A percentile compares a stretch with the other conserved stretches of the same genome.
These are phyloP conservation scores for Fistulifera pelliculosa DNA, from an alignment of 108 stramenopile species.

Conservation along the genomic window DNA sequence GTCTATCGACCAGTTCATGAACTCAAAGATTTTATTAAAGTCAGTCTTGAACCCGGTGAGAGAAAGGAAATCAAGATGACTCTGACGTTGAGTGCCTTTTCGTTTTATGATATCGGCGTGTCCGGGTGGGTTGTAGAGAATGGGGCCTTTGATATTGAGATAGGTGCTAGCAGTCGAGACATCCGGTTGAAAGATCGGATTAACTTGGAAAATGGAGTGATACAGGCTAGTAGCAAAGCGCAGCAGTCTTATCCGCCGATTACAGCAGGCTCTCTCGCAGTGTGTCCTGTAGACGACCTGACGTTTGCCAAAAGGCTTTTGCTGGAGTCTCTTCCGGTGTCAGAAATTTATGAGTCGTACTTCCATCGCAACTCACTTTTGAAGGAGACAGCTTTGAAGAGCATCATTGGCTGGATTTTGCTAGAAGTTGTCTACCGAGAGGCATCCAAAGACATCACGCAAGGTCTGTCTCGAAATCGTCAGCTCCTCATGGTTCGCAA, in stretches of 20 bases:
- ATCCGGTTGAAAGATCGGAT: slow-evolving; percentile 24
- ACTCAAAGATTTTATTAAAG: slow-evolving; percentile 29
- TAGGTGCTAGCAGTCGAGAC: slow-evolving; percentile 35
- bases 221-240: slow-evolving; percentile 9
- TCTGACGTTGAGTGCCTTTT: slow-evolving; percentile 19
- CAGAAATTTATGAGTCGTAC: background rate
- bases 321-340: background rate
- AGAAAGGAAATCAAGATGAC: slow-evolving; percentile 5
- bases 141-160: slow-evolving; percentile 28
- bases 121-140: slow-evolving; percentile 32
- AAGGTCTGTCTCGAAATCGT: slow-evolving; percentile 9
- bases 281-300: slow-evolving; percentile 14
- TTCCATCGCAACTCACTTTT: slow-evolving; percentile 29
- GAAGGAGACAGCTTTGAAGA: slow-evolving; percentile 13
- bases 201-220: slow-evolving; percentile 13
- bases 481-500: slow-evolving; percentile 23
- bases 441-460: slow-evolving; percentile 11
- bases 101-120: slow-evolving; percentile 35
- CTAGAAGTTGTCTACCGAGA: slow-evolving; percentile 2
- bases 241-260: slow-evolving; percentile 20
- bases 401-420: slow-evolving; percentile 9
- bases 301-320: slow-evolving; percentile 18
- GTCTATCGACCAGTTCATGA: slow-evolving; percentile 48
- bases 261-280: background rate
- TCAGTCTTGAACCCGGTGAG: slow-evolving; percentile 12